phyloP scores from a whole-genome alignment of 2,329 filamentous ascomycete species.

The Sporothrix pallida region DNA sequence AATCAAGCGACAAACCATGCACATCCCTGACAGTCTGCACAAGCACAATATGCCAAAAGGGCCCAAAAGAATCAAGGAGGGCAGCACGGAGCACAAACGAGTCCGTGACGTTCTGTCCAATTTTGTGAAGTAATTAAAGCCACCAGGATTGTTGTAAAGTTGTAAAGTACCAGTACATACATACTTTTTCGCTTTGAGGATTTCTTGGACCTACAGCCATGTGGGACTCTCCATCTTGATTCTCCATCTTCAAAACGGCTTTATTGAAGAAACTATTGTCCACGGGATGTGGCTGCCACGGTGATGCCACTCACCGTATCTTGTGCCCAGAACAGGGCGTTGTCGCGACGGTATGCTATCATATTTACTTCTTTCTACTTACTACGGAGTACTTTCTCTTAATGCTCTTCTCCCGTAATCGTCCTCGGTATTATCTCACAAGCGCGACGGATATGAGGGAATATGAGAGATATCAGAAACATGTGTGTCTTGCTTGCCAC shows the following conservation, averaged over 20 bases:
- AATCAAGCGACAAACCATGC: not conserved
- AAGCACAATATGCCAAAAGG: conserved; percentile 11
- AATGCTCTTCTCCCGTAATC: not conserved
- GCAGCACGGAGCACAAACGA: conserved; percentile 21
- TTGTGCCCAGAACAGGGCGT: not conserved
- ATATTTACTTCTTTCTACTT: not conserved
- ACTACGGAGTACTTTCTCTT: not conserved
- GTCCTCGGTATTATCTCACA: not conserved
- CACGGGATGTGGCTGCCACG: not conserved
- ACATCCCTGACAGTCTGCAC: not conserved
- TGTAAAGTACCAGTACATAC: not conserved
- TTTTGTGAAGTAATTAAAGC: conserved; percentile 10
- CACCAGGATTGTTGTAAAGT: not conserved
- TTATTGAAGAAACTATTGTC: conserved; percentile 3
- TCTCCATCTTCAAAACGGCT: conserved; percentile 1
- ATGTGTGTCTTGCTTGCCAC: conserved; percentile 20
- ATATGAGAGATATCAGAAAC: conserved; percentile 10
- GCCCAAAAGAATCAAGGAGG: not conserved
- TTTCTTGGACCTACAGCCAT: not conserved
- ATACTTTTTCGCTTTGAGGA: not conserved
- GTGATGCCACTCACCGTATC: not conserved
- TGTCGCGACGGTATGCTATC: not conserved
- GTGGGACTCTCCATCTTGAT: not conserved
- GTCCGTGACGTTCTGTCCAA: conserved; percentile 9
- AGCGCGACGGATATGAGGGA: not conserved